Evolutionary conservation across 345 rosid genomes (phyloP), one percentile per base, ranked within the genome.

Genomic region (Aquilaria malaccensis): DNA sequence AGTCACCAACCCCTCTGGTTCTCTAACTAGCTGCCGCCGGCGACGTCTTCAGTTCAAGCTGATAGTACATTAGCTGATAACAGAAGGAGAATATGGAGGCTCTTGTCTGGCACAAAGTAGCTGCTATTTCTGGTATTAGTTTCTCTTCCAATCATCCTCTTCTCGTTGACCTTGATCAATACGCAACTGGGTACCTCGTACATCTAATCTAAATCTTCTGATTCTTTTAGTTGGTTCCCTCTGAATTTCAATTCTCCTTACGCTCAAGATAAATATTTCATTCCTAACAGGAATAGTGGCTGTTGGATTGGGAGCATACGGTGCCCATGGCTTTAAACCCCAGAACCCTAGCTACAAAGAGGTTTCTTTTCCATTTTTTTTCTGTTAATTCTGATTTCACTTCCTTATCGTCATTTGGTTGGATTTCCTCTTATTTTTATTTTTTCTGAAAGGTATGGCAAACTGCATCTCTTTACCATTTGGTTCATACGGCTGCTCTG

Each of bases 401-500:
- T 22, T 13, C 50, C 15, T 52, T 12, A 13, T 45, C 30, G 30
- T 13, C 1, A n/a, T 54, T 60, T 46, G 48, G 29, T 12, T 10
- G 9, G 12, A 56, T 7, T 13, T 14, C 7, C 9, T 13, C 52
- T 11, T 4, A 45, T 33, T 9, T 43, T 59, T 54, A 4, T 49
- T 59, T 48, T 31, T 55, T 15, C 45, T 52, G 61, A 65, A 11
- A 87, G 97, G 96, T 88, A n/a, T 90, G 96, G 99, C 88, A 90
- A 47, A 90, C 88, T 3, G 97, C 97, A 49, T 90, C 99, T 29
- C 74, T 88, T 51, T 94, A 90, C 76, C 97, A 94, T 80, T 71
- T 90, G 82, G 85, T 85, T 59, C 99, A 94, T 72, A 94, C 95
- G 13, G 93, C 93, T 22, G 95, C 97, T 57, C 82, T 94, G 56